Conservation (phyloP, 2,329 filamentous ascomycete genomes). For the Sphaerulina populicola region DNA sequence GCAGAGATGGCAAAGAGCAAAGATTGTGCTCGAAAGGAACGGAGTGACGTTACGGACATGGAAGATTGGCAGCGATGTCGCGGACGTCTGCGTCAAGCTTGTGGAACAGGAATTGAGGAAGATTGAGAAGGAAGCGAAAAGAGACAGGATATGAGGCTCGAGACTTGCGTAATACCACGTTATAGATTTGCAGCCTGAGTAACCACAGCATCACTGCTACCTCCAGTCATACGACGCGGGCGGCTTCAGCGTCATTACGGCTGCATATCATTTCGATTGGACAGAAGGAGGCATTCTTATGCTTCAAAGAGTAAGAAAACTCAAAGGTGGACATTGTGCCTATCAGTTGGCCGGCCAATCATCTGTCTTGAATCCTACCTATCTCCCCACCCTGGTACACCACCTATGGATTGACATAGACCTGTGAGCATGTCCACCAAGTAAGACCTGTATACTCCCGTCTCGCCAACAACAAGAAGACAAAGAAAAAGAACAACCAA, state of each 20-base stretch:
- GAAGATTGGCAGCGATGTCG: slow-evolving; percentile 63
- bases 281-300: neutral
- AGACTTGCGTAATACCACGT: neutral
- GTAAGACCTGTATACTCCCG: neutral
- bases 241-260: neutral
- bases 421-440: neutral
- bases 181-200: neutral
- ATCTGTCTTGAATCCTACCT: neutral
- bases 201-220: neutral
- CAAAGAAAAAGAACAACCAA: neutral
- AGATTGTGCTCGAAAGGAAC: slow-evolving; percentile 53
- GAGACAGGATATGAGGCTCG: neutral
- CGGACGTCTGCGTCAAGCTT: slow-evolving; percentile 56
- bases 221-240: neutral
- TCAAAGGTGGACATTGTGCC: neutral
- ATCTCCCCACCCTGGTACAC: neutral
- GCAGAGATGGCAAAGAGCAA: slow-evolving; percentile 57
- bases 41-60: slow-evolving; percentile 65
- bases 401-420: neutral
- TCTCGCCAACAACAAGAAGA: neutral
- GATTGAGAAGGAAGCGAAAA: slow-evolving; percentile 23
- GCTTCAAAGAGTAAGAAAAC: no score
- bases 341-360: neutral
- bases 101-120: slow-evolving; percentile 50
- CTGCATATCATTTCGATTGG: neutral